phyloP scores from a whole-genome alignment of 2,329 filamentous ascomycete genomes.

The Scytalidium sp. region DNA sequence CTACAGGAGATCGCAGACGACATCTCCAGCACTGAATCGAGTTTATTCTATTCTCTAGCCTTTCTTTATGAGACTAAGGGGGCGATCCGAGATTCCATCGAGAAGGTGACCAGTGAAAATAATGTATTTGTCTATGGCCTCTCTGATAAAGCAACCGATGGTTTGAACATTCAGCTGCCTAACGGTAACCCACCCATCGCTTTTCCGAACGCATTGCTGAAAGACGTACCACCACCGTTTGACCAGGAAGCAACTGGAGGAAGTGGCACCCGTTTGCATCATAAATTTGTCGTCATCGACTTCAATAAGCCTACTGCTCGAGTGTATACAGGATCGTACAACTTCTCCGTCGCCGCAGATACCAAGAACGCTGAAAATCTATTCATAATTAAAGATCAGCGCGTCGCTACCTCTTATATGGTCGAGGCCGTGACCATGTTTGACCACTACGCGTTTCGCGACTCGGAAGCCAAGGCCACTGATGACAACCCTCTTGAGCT shows the following conservation, averaged over 20 bases:
- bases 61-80: constrained; percentile 19
- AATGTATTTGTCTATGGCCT: constrained; percentile 20
- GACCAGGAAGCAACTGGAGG: constrained; percentile 16
- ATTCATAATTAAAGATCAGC: constrained; percentile 15
- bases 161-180: constrained; percentile 11
- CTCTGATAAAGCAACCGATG: constrained; percentile 17
- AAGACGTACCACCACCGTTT: constrained; percentile 7
- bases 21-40: constrained; percentile 12
- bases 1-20: constrained; percentile 15
- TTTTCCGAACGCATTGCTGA: constrained; percentile 9
- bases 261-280: constrained; percentile 17
- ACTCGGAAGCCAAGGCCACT: constrained; percentile 13
- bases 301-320: constrained; percentile 19
- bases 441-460: constrained; percentile 18
- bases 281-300: constrained; percentile 20
- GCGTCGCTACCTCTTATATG: constrained; percentile 19
- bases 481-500: constrained; percentile 11
- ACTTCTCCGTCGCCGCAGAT: constrained; percentile 18
- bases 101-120: constrained; percentile 13
- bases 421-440: constrained; percentile 21
- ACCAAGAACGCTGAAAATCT: constrained; percentile 17
- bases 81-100: constrained; percentile 17
- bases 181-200: constrained; percentile 20
- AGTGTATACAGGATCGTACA: constrained; percentile 20
- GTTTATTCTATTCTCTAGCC: constrained; percentile 21